Percentiles rank a stretch among this genome's conserved stretches.
Conservation (phyloP, 768 basidiomycete genomes). For the Mrakia frigida region DNA sequence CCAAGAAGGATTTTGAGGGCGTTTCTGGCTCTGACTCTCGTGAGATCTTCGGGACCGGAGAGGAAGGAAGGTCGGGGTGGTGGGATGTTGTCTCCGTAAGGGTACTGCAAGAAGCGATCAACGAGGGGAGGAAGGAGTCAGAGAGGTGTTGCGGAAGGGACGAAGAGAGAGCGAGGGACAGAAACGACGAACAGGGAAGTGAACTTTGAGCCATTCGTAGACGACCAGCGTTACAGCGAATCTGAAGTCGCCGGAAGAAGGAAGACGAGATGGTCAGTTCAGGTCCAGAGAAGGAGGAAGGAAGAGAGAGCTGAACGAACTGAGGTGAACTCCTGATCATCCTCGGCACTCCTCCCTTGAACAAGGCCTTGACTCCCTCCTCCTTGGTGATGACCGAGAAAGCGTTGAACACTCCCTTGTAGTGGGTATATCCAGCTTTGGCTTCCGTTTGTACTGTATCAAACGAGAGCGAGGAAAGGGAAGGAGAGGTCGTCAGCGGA, state of each 20-base stretch:
- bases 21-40: constrained; percentile 84
- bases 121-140: constrained; percentile 23
- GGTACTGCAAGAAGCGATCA: constrained; percentile 49
- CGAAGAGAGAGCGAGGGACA: background rate
- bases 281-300: background rate
- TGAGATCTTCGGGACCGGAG: constrained; percentile 66
- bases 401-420: constrained; percentile 84
- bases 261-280: constrained; percentile 26
- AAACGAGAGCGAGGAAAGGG: background rate
- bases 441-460: constrained; percentile 82
- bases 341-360: constrained; percentile 87
- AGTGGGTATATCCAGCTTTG: constrained; percentile 79
- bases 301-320: constrained; percentile 28
- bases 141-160: too few relatives aligned
- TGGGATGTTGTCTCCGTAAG: constrained; percentile 64
- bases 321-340: constrained; percentile 78
- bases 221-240: constrained; percentile 90
- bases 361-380: constrained; percentile 57
- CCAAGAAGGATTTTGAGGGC: constrained; percentile 83
- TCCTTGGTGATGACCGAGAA: constrained; percentile 80
- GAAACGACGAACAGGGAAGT: constrained; percentile 32
- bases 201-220: constrained; percentile 38
- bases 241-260: constrained; percentile 45
- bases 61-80: constrained; percentile 47
- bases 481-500: background rate